Conservation (phyloP, 768 basidiomycete species). For the Boletus vermiculosoides region DNA sequence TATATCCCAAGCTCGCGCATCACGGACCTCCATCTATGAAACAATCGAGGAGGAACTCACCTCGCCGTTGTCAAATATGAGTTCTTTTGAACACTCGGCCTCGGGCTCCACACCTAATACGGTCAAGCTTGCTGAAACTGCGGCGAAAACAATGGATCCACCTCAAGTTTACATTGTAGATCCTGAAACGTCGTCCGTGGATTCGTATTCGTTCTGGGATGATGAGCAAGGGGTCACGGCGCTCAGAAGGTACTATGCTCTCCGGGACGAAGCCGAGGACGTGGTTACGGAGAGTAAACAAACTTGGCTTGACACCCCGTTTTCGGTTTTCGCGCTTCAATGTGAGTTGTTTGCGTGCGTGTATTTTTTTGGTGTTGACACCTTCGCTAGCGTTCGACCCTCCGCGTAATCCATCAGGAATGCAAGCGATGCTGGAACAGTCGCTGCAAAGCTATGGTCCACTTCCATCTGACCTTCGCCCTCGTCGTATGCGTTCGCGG, state of each 20-base stretch:
- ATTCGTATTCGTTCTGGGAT: constrained; percentile 54
- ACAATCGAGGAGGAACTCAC: constrained; percentile 73
- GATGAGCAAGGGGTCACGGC: constrained; percentile 66
- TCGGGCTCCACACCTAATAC: constrained; percentile 35
- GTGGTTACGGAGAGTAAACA: constrained; percentile 66
- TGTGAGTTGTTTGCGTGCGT: constrained; percentile 44
- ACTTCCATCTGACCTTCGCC: constrained; percentile 69
- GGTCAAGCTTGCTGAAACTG: constrained; percentile 1
- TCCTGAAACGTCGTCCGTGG: constrained; percentile 48
- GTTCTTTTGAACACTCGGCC: constrained; percentile 23
- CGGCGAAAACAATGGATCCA: constrained; percentile 29
- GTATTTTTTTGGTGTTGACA: background rate
- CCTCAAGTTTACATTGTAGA: constrained; percentile 56
- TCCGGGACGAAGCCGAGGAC: constrained; percentile 65
- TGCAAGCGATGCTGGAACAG: constrained; percentile 71
- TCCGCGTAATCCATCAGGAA: constrained; percentile 59
- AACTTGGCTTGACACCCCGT: constrained; percentile 67
- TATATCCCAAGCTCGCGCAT: constrained; percentile 60
- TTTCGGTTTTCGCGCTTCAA: constrained; percentile 70
- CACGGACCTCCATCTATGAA: constrained; percentile 71
- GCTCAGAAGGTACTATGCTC: constrained; percentile 64
- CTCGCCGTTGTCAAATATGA: constrained; percentile 28
- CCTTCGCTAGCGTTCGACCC: constrained; percentile 61
- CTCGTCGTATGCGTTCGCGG: constrained; percentile 60
- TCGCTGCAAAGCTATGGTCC: constrained; percentile 71